phyloP scores from a whole-genome alignment of 306 rosid species.

The Vachellia pachyceras region DNA sequence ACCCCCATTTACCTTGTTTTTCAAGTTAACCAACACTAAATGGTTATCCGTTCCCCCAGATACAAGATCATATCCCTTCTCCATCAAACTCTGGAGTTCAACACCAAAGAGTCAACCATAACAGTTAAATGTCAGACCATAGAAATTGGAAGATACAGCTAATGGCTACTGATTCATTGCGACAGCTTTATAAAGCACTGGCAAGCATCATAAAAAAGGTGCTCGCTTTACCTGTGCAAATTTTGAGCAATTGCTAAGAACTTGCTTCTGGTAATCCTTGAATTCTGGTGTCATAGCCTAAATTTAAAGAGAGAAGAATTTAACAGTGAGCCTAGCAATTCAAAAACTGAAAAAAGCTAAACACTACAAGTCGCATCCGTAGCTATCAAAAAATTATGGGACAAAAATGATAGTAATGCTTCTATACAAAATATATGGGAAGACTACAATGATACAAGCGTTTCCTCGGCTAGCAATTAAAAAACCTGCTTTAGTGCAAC shows the following conservation, averaged over 20 bases:
- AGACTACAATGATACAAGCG: slow-evolving; percentile 10
- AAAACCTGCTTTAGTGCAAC: slow-evolving; percentile 93
- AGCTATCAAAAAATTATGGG: slow-evolving; percentile 21
- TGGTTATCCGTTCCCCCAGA: slow-evolving; percentile 99
- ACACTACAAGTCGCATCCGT: background rate
- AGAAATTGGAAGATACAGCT: slow-evolving; percentile 22
- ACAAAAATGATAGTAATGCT: slow-evolving; percentile 22
- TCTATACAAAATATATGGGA: slow-evolving; percentile 29
- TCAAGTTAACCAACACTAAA: slow-evolving; percentile 81
- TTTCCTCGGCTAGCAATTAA: slow-evolving; percentile 34
- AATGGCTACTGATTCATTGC: background rate
- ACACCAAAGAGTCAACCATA: slow-evolving; percentile 37
- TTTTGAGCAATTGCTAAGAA: slow-evolving; percentile 70
- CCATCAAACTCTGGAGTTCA: slow-evolving; percentile 81
- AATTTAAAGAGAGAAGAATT: slow-evolving; percentile 38
- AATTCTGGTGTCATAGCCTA: slow-evolving; percentile 85
- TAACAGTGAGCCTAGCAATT: slow-evolving; percentile 40
- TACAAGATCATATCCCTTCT: slow-evolving; percentile 84
- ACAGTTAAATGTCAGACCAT: slow-evolving; percentile 29
- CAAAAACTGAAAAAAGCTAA: slow-evolving; percentile 5
- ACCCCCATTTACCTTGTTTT: slow-evolving; percentile 69
- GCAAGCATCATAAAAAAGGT: background rate
- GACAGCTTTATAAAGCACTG: slow-evolving; percentile 7
- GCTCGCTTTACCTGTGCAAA: slow-evolving; percentile 72
- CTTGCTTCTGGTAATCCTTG: slow-evolving; percentile 91